Conservation (phyloP, 2,329 filamentous ascomycete species). For the Fusarium piperis region DNA sequence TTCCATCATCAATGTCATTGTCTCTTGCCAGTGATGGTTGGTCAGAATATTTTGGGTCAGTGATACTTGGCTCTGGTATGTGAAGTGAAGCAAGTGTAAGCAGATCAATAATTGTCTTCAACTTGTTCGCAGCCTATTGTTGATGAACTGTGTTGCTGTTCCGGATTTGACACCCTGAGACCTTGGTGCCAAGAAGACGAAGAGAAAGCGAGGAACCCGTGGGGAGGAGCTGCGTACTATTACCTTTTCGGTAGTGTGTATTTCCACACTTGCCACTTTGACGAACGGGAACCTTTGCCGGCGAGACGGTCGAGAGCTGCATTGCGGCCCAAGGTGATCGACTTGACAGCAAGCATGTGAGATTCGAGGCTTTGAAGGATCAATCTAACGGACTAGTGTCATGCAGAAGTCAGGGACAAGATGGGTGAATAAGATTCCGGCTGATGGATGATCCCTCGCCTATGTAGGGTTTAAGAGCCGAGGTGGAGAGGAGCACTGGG, state of each 20-base stretch:
- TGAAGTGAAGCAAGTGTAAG: not conserved
- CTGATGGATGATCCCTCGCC: not conserved
- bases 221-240: not conserved
- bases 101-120: not conserved
- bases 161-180: not conserved
- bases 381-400: not conserved
- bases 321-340: not conserved
- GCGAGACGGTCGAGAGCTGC: not conserved
- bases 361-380: not conserved
- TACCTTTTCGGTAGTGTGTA: not conserved
- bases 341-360: not conserved
- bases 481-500: not conserved
- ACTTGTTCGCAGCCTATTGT: not conserved
- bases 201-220: not conserved
- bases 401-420: not conserved
- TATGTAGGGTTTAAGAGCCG: not conserved
- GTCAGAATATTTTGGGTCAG: not conserved
- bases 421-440: not conserved
- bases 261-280: not conserved
- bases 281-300: not conserved
- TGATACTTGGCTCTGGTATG: not conserved
- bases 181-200: not conserved
- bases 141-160: not conserved
- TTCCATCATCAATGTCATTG: not conserved
- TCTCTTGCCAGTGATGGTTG: not conserved